These are phyloP conservation scores for Colletotrichum graminicola DNA, from an alignment of 2,329 filamentous ascomycete genomes.

Conservation along the genomic window DNA sequence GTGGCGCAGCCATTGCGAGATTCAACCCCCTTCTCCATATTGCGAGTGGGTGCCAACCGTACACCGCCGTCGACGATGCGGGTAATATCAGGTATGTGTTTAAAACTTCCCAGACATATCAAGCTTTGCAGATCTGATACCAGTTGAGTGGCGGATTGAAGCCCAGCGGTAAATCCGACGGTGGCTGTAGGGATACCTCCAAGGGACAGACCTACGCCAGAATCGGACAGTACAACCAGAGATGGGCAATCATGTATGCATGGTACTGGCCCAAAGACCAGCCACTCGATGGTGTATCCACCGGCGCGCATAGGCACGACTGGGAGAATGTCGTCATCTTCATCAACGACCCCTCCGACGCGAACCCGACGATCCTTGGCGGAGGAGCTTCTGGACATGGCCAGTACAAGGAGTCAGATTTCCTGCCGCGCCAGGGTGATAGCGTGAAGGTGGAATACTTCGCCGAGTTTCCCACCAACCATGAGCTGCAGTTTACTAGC, in stretches of 20 bases:
- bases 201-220: slow-evolving; percentile 56
- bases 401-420: slow-evolving; percentile 46
- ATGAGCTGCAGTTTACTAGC: slow-evolving; percentile 53
- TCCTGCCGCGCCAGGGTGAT: slow-evolving; percentile 43
- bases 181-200: slow-evolving; percentile 49
- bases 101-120: too few relatives aligned
- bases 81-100: slow-evolving; percentile 18
- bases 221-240: slow-evolving; percentile 46
- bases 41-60: slow-evolving; percentile 29
- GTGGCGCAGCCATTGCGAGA: slow-evolving; percentile 20
- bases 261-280: slow-evolving; percentile 63
- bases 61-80: slow-evolving; percentile 21
- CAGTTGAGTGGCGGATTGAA: slow-evolving; percentile 51
- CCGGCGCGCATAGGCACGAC: slow-evolving; percentile 56
- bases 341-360: slow-evolving; percentile 46
- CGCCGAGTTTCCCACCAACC: slow-evolving; percentile 50
- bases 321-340: slow-evolving; percentile 55
- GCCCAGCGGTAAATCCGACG: slow-evolving; percentile 47
- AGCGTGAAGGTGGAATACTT: slow-evolving; percentile 51
- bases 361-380: slow-evolving; percentile 50
- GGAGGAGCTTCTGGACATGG: slow-evolving; percentile 55
- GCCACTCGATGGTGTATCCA: slow-evolving; percentile 47
- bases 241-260: slow-evolving; percentile 56
- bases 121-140: neutral
- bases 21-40: slow-evolving; percentile 37